phyloP scores from a whole-genome alignment of 768 basidiomycete species.

The Collybia nuda region DNA sequence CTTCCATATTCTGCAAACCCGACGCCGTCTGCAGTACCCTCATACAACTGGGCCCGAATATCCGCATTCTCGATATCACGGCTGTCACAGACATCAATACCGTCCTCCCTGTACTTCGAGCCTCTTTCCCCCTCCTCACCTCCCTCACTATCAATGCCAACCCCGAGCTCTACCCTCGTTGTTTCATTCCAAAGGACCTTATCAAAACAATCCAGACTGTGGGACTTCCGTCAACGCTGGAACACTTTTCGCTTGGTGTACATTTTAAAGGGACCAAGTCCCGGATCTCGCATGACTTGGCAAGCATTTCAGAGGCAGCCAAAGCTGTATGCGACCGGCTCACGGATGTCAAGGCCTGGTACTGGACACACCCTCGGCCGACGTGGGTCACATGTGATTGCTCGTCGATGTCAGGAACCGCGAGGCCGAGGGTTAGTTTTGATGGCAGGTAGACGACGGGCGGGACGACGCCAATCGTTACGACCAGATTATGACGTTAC shows the following conservation, averaged over 20 bases:
- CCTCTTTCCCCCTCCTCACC: background rate
- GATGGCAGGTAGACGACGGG: too few relatives aligned
- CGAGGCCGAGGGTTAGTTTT: too few relatives aligned
- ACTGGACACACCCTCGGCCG: background rate
- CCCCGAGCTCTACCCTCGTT: slow-evolving; percentile 1
- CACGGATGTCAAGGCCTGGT: background rate
- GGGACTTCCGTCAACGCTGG: background rate
- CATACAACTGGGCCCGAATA: background rate
- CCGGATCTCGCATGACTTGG: background rate
- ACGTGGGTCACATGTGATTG: background rate
- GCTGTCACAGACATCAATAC: background rate
- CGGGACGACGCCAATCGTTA: too few relatives aligned
- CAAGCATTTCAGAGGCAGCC: background rate
- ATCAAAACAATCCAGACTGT: background rate
- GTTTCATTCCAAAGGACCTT: background rate
- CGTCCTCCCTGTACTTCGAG: background rate
- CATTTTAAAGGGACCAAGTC: background rate
- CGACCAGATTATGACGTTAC: too few relatives aligned
- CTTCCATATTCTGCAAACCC: background rate
- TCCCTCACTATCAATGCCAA: slow-evolving; percentile 1
- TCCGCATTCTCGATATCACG: background rate
- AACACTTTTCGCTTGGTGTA: background rate
- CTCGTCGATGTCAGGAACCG: background rate
- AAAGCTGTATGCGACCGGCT: background rate
- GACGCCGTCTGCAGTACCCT: background rate